phyloP scores from a whole-genome alignment of 148 eudicot species.

The Persicaria maculosa region DNA sequence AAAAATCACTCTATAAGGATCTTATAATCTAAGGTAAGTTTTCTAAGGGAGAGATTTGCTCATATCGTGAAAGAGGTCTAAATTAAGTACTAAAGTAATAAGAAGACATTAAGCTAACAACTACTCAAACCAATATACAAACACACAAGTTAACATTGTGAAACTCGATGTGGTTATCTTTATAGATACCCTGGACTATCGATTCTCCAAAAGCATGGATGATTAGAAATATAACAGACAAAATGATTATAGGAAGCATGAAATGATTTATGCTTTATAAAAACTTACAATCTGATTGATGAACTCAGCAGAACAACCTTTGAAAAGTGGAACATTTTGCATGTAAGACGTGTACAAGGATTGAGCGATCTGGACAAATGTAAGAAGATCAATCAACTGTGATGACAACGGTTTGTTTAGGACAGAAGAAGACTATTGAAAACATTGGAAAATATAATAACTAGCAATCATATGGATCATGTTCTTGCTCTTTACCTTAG shows the following conservation, averaged over 20 bases:
- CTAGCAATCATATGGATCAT: neutral
- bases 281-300: constrained; percentile 79
- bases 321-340: constrained; percentile 56
- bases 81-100: neutral
- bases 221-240: too few species aligned
- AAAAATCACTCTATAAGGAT: neutral
- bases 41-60: neutral
- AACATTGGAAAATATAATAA: neutral
- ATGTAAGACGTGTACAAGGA: constrained; percentile 48
- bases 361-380: constrained; percentile 65
- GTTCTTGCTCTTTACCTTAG: constrained; percentile 38
- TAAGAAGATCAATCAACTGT: neutral
- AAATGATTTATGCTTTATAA: neutral
- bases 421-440: too few species aligned
- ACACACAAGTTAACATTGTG: too few species aligned
- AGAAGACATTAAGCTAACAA: neutral
- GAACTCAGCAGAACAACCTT: constrained; percentile 79
- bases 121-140: too few species aligned
- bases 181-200: too few species aligned
- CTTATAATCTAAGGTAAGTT: too few species aligned
- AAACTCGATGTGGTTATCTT: too few species aligned
- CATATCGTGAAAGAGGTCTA: too few species aligned
- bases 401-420: neutral
- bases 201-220: too few species aligned
- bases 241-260: too few species aligned